A percentile compares a stretch with the other conserved stretches of the same genome.
Conservation (phyloP, 768 basidiomycete species). For the Dendrothele bispora region DNA sequence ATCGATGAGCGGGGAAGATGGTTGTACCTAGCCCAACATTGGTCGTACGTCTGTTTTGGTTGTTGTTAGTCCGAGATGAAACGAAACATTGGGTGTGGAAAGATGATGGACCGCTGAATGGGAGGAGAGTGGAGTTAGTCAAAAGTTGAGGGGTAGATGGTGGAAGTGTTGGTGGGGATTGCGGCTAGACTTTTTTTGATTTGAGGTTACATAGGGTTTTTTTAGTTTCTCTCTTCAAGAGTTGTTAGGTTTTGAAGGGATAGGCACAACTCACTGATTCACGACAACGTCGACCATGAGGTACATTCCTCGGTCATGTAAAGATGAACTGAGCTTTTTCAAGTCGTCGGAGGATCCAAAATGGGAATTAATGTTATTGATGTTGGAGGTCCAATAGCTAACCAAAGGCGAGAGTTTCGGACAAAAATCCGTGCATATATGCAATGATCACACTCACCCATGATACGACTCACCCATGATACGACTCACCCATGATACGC, state of each 20-base stretch:
- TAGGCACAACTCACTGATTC: slow-evolving; percentile 73
- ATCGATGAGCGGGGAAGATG: slow-evolving; percentile 65
- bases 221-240: too few relatives aligned
- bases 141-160: slow-evolving; percentile 18
- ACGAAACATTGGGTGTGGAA: slow-evolving; percentile 72
- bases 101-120: slow-evolving; percentile 24
- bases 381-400: slow-evolving; percentile 49
- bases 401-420: neutral
- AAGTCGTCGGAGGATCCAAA: slow-evolving; percentile 78
- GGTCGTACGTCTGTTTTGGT: slow-evolving; percentile 56
- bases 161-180: slow-evolving; percentile 12
- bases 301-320: slow-evolving; percentile 62
- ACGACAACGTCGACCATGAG: slow-evolving; percentile 78
- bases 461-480: too few relatives aligned
- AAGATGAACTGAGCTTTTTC: slow-evolving; percentile 58
- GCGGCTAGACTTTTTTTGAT: slow-evolving; percentile 15
- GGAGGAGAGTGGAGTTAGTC: slow-evolving; percentile 28
- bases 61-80: slow-evolving; percentile 59
- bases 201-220: neutral
- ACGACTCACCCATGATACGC: slow-evolving; percentile 72
- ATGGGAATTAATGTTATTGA: slow-evolving; percentile 61
- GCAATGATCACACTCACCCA: neutral
- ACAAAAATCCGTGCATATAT: neutral
- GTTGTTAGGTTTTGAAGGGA: neutral
- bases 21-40: slow-evolving; percentile 77